Base-by-base conservation (phyloP, 2,329 filamentous ascomycete genomes). In the Chaetomium sp. region DNA sequence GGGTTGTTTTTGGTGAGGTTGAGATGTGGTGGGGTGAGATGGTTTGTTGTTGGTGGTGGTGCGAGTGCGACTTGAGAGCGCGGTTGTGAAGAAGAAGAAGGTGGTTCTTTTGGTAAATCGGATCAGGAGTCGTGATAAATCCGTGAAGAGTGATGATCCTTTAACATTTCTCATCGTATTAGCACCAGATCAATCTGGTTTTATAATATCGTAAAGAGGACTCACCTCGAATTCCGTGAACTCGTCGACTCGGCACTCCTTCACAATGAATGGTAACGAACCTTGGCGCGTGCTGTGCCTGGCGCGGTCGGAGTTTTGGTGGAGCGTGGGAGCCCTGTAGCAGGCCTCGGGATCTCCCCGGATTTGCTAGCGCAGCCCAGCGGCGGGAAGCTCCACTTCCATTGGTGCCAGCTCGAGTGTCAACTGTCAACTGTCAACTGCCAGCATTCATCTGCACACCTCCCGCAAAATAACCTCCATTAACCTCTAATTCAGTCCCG, bases 341-440 rank as follows among this genome's bases (percentile, higher is more conserved):
- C 50, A 29, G 27, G 3, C 6, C 6, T 29, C 59, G 59, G 49
- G 23, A 47, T 27, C 10, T 45, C 54, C 57, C 57, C 54, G 59
- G 54, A 55, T 31, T 31, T 49, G 21, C 31, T 62, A 59, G 57
- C 63, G 57, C 42, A 38, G 25, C 19, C 49, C 59, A 54, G 59
- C 5, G 7, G 9, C 50, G 59, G 59, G 50, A 61, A 23, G 59
- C 10, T 51, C 54, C 45, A 42, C 60, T 42, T 21, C n/a, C n/a
- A n/a, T n/a, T 27, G 23, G 12, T 9, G 19, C 35, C 2, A 38
- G 31, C 47, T 63, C 49, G 27, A 49, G 38, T 49, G 35, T 55
- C 51, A 47, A 53, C 38, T 33, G 56, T 21, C 38, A 45, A 16
- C 23, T 23, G 3, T 29, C 38, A 57, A 60, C 12, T 33, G 27